Evolutionary conservation across 768 basidiomycete species (phyloP).

Genomic region (Megacollybia marginata): DNA sequence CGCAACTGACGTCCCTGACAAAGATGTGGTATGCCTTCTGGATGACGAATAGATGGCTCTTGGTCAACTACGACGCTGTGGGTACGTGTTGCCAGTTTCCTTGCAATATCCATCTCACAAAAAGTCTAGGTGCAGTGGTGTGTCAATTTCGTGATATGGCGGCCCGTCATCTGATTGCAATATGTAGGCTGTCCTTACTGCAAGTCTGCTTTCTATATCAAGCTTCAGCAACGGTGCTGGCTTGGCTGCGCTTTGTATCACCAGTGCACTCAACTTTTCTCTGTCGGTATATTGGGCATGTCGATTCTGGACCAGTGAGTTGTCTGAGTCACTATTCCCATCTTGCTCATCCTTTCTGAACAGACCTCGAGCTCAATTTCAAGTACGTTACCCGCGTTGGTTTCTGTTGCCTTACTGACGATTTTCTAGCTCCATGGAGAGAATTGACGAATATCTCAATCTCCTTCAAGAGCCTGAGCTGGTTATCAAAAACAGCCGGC

Average conservation of each 20-base stretch:
- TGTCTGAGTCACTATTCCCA: background rate
- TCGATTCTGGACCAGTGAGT: slow-evolving; percentile 40
- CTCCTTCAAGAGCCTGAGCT: slow-evolving; percentile 83
- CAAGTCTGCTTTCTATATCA: slow-evolving; percentile 69
- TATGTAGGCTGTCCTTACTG: slow-evolving; percentile 51
- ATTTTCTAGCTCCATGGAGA: slow-evolving; percentile 68
- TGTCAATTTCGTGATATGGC: background rate
- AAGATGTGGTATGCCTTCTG: slow-evolving; percentile 84
- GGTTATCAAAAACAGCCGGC: slow-evolving; percentile 52
- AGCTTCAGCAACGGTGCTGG: slow-evolving; percentile 50
- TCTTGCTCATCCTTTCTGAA: slow-evolving; percentile 20
- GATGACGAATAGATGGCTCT: slow-evolving; percentile 86
- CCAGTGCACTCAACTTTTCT: slow-evolving; percentile 54
- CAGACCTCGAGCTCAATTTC: slow-evolving; percentile 64
- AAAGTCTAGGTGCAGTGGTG: slow-evolving; percentile 26
- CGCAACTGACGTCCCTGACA: no score
- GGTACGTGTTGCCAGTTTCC: no score
- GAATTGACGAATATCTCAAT: slow-evolving; percentile 84
- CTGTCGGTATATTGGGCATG: slow-evolving; percentile 45
- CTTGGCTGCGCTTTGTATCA: slow-evolving; percentile 66
- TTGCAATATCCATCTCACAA: no score
- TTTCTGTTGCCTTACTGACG: background rate
- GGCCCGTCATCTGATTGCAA: background rate
- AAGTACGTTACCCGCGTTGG: slow-evolving; percentile 40
- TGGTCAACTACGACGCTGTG: slow-evolving; percentile 75